These are phyloP conservation scores for Mayamaea pseudoterrestris DNA, from an alignment of 108 stramenopile genomes.

Conservation along the genomic window DNA sequence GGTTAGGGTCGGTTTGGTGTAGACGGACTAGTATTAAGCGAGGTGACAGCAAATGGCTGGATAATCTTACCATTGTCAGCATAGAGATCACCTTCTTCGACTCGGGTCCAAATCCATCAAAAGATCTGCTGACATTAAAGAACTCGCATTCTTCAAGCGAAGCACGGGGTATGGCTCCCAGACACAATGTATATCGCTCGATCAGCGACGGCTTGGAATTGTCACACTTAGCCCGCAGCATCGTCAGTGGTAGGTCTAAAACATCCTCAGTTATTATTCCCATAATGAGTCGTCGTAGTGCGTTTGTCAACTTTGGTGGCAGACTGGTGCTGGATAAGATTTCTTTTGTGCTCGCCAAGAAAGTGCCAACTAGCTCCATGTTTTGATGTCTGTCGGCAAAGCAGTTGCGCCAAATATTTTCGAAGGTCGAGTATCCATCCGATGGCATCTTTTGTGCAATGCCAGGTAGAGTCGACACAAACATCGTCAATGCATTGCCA, in stretches of 20 bases:
- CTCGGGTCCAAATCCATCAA: too few species aligned
- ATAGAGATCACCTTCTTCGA: too few species aligned
- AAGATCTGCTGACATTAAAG: too few species aligned
- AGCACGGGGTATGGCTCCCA: background rate
- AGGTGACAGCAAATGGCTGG: too few species aligned
- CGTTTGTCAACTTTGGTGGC: background rate
- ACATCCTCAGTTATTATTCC: too few species aligned
- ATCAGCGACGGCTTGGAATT: background rate
- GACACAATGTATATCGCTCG: background rate
- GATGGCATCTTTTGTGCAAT: constrained; percentile 31
- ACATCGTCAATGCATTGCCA: constrained; percentile 11
- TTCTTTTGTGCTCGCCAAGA: background rate
- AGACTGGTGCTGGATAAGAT: background rate
- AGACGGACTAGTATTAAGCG: too few species aligned
- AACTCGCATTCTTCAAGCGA: background rate
- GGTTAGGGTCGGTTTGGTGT: too few species aligned
- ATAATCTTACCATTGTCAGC: too few species aligned
- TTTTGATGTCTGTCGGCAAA: too few species aligned
- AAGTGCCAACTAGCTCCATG: background rate
- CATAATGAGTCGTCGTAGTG: background rate
- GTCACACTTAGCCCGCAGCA: background rate
- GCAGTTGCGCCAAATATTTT: constrained; percentile 5
- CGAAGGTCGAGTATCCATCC: background rate
- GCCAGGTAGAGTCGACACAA: constrained; percentile 27
- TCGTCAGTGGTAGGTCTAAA: too few species aligned